Evolutionary conservation across 1,284 basidiomycete genomes (phyloP), one percentile per base, ranked within the genome.

Genomic region (Xerocomus nothofagi): DNA sequence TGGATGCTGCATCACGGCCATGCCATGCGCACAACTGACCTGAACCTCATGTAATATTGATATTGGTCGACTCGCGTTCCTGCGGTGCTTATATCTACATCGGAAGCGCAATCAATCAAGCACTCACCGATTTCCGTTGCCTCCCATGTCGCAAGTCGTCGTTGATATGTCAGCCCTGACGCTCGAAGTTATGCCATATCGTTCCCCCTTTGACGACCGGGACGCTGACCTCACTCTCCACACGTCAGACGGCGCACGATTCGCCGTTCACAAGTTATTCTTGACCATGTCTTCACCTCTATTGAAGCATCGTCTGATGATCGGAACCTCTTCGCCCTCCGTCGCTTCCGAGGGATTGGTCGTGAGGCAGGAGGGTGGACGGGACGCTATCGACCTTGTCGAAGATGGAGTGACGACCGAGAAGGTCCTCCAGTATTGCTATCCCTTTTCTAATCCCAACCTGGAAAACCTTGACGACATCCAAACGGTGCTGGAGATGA

Each of bases 161-260:
- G 53, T 45, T 23, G 48, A 47, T 40, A 60, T 60, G 50, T 45
- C 66, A 15, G 49, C 65, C 26, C 56, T 69, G 40, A 60, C 66
- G 2, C 57, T 69, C 32, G 58, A 66, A 48, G 52, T 60, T 44
- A 32, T 51, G 4, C 55, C 63, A 0, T 60, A 53, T 47, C 51
- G 55, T 18, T 30, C 66, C 31, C 67, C 66, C 32, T 67, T 67
- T 50, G 66, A 71, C 51, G 57, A 66, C 26, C 48, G 24, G 23
- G 66, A 69, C 18, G 58, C 69, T n/a, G 68, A 67, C 43, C 47
- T 67, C 45, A 56, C 62, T 37, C 56, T 68, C 39, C 69, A 58
- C 43, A 45, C 69, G 18, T 60, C 68, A 9, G 69, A 71, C 27
- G 60, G 56, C 8, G 45, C 61, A 31, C 57, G 56, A 12, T 68